Evolutionary conservation across 1,284 basidiomycete genomes (phyloP).

Genomic region (Naganishia sp.): DNA sequence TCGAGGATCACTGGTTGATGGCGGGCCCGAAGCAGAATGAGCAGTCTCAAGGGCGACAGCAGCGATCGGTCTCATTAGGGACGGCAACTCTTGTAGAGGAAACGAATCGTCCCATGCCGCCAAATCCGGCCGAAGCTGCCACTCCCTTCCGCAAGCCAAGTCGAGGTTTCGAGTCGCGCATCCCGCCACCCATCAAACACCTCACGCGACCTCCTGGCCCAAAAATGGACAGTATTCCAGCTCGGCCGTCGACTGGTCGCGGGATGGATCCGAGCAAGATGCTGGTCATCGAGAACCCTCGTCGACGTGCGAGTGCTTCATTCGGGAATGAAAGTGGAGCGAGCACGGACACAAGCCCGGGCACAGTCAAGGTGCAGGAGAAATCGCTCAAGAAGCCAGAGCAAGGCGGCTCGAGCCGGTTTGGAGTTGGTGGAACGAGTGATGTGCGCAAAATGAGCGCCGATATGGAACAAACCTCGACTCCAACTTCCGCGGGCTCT

Average conservation of each 20-base stretch:
- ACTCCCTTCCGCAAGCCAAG: conserved; percentile 8
- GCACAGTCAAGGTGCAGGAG: background rate
- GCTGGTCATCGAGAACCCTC: background rate
- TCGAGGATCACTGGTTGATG: conserved; percentile 34
- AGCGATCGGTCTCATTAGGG: background rate
- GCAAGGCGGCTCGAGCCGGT: background rate
- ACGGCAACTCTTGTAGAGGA: too few relatives aligned
- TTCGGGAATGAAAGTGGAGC: background rate
- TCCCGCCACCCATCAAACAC: background rate
- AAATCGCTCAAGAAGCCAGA: background rate
- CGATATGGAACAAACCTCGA: background rate
- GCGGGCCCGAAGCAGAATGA: conserved; percentile 13
- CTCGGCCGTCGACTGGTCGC: background rate
- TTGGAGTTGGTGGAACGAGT: too few relatives aligned
- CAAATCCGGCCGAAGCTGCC: background rate
- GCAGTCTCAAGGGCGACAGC: background rate
- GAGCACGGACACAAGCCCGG: background rate
- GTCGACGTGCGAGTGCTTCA: conserved; percentile 5
- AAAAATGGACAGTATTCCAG: background rate
- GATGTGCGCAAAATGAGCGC: background rate
- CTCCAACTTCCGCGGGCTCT: background rate
- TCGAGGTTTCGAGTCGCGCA: background rate
- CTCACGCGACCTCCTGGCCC: background rate
- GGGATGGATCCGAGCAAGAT: background rate
- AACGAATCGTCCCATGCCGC: background rate